Conservation (phyloP, 1,139 yeast genomes). For the Hyphopichia pseudoburtonii region DNA sequence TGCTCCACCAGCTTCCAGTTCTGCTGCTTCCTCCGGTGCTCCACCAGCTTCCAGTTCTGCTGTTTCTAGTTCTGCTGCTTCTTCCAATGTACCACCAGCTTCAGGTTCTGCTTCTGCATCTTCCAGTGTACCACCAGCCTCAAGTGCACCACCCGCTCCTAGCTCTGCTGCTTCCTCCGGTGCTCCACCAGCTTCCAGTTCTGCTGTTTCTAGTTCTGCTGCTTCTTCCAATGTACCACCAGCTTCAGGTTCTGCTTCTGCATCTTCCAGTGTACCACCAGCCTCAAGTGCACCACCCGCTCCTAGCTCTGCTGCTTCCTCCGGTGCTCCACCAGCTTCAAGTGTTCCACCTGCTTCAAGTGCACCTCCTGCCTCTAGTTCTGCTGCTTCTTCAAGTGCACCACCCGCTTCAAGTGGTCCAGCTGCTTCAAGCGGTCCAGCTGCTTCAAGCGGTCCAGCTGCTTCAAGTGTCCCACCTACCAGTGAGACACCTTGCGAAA, state of each 20-base stretch:
- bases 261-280: slow-evolving; percentile 13
- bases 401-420: neutral
- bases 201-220: slow-evolving; percentile 17
- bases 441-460: neutral
- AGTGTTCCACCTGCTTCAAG: neutral
- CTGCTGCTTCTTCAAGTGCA: neutral
- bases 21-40: neutral
- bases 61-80: no score
- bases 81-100: no score
- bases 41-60: no score
- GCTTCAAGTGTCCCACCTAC: neutral
- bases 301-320: slow-evolving; percentile 6
- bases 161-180: slow-evolving; percentile 41
- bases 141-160: no score
- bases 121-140: no score
- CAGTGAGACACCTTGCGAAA: slow-evolving; percentile 4
- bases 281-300: no score
- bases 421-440: neutral
- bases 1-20: neutral
- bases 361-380: neutral
- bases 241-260: slow-evolving; percentile 1
- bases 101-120: no score
- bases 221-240: slow-evolving; percentile 31
- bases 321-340: no score
- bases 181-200: slow-evolving; percentile 37